Conservation (phyloP, 2,329 filamentous ascomycete genomes). For the Xylariaceae sp. region DNA sequence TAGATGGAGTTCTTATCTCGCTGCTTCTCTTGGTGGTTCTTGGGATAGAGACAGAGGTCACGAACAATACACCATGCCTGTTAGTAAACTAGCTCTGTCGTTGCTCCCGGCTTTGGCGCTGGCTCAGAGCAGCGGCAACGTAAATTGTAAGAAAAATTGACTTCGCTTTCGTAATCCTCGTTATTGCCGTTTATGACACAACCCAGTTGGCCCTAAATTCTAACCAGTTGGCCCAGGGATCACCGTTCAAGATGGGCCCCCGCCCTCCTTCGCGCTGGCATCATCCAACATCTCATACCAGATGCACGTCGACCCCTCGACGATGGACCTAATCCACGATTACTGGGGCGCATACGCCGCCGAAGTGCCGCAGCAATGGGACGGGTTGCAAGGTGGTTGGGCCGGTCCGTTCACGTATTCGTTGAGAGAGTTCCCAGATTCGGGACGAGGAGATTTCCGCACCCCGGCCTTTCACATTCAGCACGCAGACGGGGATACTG, state of each 20-base stretch:
- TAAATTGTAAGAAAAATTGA: slow-evolving; percentile 12
- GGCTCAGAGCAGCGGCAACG: slow-evolving; percentile 9
- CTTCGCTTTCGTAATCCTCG: background rate
- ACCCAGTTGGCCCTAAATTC: slow-evolving; percentile 6
- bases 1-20: no score
- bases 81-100: slow-evolving; percentile 11
- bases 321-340: slow-evolving; percentile 55
- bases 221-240: slow-evolving; percentile 23
- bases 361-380: slow-evolving; percentile 46
- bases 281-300: slow-evolving; percentile 50
- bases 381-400: slow-evolving; percentile 52
- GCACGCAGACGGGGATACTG: slow-evolving; percentile 55
- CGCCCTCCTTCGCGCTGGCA: slow-evolving; percentile 25
- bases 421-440: slow-evolving; percentile 60
- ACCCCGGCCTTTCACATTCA: slow-evolving; percentile 58
- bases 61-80: slow-evolving; percentile 12
- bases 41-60: slow-evolving; percentile 1
- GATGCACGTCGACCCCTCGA: slow-evolving; percentile 56
- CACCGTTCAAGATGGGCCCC: slow-evolving; percentile 22
- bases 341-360: slow-evolving; percentile 57
- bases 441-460: slow-evolving; percentile 60
- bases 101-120: slow-evolving; percentile 13
- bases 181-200: background rate
- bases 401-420: slow-evolving; percentile 45
- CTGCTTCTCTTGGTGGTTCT: no score